Evolutionary conservation across 73 alveolate genomes (phyloP), one percentile per base, ranked within the genome.

Genomic region (Blepharisma stoltei): DNA sequence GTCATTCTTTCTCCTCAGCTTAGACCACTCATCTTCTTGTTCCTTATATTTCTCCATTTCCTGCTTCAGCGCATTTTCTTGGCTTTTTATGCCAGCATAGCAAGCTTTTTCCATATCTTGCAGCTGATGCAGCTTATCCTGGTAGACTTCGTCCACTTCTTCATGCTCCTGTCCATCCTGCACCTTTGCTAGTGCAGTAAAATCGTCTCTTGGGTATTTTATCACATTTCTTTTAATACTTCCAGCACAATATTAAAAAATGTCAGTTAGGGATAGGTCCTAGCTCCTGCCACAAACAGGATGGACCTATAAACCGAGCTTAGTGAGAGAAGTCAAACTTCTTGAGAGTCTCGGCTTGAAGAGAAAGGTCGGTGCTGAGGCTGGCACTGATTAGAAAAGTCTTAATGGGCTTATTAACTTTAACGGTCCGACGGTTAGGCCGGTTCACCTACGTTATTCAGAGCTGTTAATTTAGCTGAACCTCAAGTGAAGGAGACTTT

Each of bases 61-160:
- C 14, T 71, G 76, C 20, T 67, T 52, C 11, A 88, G 88, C 20
- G 53, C 81, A 32, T 81, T 84, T 53, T 91, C 97, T 32, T 88
- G 84, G 20, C 54, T 78, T 77, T 88, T 91, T 60, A 91, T 89
- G 48, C 76, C 52, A 23, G 78, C 84, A 38, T 81, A 90, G 71
- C 97, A 91, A 54, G 68, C 76, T 43, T 77, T 86, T 67, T 84
- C 96, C 91, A 90, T 81, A 54, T 91, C 41, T 32, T 32, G 41
- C 41, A 32, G 41, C 41, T 32, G 41, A 3, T 32, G 41, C 41
- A 46, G 69, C 23, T 67, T 70, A 48, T 84, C 82, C 48, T 78
- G 87, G 7, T 76, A 41, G 37, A 80, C 71, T 54, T 79, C 80
- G 69, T 84, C 91, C 20, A 54, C 91, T 18, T 48, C 44, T 23